Evolutionary conservation across 1,284 basidiomycete species (phyloP), one percentile per base, ranked within the genome.

Genomic region (Pascua guehoae): DNA sequence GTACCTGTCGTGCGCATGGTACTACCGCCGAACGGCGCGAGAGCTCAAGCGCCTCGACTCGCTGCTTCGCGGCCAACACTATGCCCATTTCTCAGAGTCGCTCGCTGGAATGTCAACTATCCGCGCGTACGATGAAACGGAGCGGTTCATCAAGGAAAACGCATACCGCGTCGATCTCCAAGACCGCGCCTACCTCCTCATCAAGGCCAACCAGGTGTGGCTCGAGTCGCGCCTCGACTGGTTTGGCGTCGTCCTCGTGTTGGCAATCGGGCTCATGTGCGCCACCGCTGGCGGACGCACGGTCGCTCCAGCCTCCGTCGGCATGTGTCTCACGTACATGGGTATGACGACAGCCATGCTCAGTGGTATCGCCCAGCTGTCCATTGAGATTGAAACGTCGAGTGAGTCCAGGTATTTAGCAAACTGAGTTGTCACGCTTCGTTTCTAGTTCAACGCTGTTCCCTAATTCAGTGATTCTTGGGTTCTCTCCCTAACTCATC

Each of bases 161-260:
- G 81, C 86, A 63, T 80, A 84, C 41, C 81, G 85, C 14, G 82
- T 93, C 48, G 88, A 97, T 66, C 79, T 88, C 47, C 91, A 97
- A 77, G 94, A 96, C 69, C 83, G 89, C 16, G 91, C 92, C 3
- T 94, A 93, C 72, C 91, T 87, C 84, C 76, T 95, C 61, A 91
- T 88, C 0, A 82, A 88, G 18, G 81, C 66, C 0, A 69, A 67
- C 48, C 65, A 68, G 49, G 70, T 86, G 60, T 90, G 88, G 88
- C 81, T 91, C 17, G 84, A 86, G 14, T 80, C 88, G 41, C 81
- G 88, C 14, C 80, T 91, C 1, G 88, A 89, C 65, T 83, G 85
- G 61, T 80, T 87, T 45, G 88, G 88, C 15, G 83, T 81, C 0
- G 68, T 85, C 45, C 75, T 89, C 61, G 81, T 85, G 1, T 85